Conservation (phyloP, 768 basidiomycete species). For the Leccinum barrowsii region DNA sequence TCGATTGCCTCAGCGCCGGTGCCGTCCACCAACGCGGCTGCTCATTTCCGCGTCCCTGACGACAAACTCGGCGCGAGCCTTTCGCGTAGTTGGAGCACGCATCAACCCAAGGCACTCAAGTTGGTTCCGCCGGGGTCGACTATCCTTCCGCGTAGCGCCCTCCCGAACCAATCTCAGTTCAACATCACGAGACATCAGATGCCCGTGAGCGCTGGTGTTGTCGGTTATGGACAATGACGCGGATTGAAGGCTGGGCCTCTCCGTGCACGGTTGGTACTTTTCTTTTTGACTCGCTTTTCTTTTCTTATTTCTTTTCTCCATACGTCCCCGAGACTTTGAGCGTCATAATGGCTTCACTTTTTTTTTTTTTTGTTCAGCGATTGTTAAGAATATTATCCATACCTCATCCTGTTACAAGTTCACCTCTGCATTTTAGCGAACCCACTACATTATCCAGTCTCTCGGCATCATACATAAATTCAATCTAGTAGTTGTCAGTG, state of each 20-base stretch:
- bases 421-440: constrained; percentile 19
- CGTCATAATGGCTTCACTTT: not conserved
- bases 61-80: constrained; percentile 54
- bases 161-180: constrained; percentile 46
- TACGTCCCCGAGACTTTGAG: not conserved
- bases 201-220: not conserved
- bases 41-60: constrained; percentile 29
- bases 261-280: constrained; percentile 14
- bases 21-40: constrained; percentile 9
- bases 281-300: not conserved
- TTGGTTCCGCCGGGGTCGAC: constrained; percentile 26
- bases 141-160: constrained; percentile 52
- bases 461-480: constrained; percentile 25
- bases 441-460: constrained; percentile 26
- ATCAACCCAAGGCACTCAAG: constrained; percentile 42
- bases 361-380: constrained; percentile 8
- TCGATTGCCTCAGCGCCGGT: constrained; percentile 42
- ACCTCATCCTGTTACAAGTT: constrained; percentile 8
- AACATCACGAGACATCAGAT: constrained; percentile 32
- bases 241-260: constrained; percentile 33
- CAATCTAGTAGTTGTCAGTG: constrained; percentile 21
- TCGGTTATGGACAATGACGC: constrained; percentile 12
- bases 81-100: constrained; percentile 57
- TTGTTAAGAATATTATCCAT: constrained; percentile 13
- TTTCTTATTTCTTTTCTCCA: not conserved